Evolutionary conservation across 805 yeast genomes (phyloP).

Genomic region (Pichia gijzeniarum): DNA sequence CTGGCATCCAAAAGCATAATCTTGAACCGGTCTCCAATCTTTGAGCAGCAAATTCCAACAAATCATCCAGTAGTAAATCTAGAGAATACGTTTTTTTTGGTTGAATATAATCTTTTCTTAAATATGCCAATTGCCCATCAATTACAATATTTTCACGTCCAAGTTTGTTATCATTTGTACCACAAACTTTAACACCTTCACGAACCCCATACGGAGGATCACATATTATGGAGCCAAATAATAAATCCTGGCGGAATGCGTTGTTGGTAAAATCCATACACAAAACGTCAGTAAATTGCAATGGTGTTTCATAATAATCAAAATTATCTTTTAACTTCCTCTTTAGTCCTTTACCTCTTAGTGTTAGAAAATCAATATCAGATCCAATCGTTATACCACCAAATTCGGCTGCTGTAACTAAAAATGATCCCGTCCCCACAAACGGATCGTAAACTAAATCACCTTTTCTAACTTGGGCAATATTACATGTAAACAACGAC

Average conservation of each 20-base stretch:
- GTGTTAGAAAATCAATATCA: constrained; percentile 78
- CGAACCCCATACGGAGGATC: constrained; percentile 98
- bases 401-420: constrained; percentile 79
- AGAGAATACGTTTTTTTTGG: constrained; percentile 88
- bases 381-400: constrained; percentile 81
- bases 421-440: constrained; percentile 93
- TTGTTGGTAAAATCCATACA: constrained; percentile 95
- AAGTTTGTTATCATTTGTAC: constrained; percentile 54
- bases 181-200: constrained; percentile 90
- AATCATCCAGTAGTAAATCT: constrained; percentile 69
- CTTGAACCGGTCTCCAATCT: constrained; percentile 73
- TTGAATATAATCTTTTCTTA: constrained; percentile 78
- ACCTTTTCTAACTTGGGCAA: constrained; percentile 65
- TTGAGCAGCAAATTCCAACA: constrained; percentile 63
- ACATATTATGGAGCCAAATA: constrained; percentile 77
- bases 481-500: constrained; percentile 78
- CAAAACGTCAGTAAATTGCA: constrained; percentile 62
- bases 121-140: constrained; percentile 71
- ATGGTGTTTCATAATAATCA: constrained; percentile 57
- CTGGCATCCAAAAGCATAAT: constrained; percentile 96
- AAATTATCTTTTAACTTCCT: constrained; percentile 51
- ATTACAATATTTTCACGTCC: constrained; percentile 73
- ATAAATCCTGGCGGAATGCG: constrained; percentile 57
- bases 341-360: constrained; percentile 54
- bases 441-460: constrained; percentile 86